These are phyloP conservation scores for Tardiomyces digboiensis DNA, from an alignment of 1,139 yeast genomes.

Conservation along the genomic window DNA sequence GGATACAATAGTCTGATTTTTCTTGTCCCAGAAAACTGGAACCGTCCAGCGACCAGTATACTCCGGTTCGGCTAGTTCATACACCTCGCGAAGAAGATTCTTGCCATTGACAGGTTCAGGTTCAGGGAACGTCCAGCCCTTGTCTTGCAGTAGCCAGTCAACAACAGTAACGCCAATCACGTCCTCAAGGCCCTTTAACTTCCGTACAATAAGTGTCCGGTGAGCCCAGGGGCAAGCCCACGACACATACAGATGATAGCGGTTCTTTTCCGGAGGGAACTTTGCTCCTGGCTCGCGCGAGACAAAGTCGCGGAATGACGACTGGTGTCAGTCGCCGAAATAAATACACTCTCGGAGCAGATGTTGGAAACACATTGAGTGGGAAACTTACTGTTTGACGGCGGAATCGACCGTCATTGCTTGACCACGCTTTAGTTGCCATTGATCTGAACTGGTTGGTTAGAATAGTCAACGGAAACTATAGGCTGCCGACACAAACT, in stretches of 20 bases:
- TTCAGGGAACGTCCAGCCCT: constrained; percentile 78
- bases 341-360: no score
- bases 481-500: no score
- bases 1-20: constrained; percentile 71
- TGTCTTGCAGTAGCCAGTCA: constrained; percentile 76
- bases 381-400: constrained; percentile 20
- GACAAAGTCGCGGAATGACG: constrained; percentile 6
- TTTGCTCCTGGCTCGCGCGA: constrained; percentile 4
- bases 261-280: constrained; percentile 62
- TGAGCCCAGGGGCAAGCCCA: constrained; percentile 94
- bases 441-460: constrained; percentile 6
- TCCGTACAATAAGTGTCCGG: constrained; percentile 65
- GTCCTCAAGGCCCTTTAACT: constrained; percentile 66
- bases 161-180: constrained; percentile 56
- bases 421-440: constrained; percentile 16
- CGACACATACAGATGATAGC: constrained; percentile 88
- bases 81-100: constrained; percentile 57
- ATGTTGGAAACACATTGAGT: not conserved
- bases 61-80: constrained; percentile 64
- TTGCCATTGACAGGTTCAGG: constrained; percentile 43
- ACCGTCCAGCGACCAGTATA: constrained; percentile 83
- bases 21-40: constrained; percentile 88
- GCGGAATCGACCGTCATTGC: constrained; percentile 22
- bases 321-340: constrained; percentile 1
- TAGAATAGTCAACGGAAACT: no score